Evolutionary conservation across 148 eudicot genomes (phyloP).

Genomic region (Cornus florida): DNA sequence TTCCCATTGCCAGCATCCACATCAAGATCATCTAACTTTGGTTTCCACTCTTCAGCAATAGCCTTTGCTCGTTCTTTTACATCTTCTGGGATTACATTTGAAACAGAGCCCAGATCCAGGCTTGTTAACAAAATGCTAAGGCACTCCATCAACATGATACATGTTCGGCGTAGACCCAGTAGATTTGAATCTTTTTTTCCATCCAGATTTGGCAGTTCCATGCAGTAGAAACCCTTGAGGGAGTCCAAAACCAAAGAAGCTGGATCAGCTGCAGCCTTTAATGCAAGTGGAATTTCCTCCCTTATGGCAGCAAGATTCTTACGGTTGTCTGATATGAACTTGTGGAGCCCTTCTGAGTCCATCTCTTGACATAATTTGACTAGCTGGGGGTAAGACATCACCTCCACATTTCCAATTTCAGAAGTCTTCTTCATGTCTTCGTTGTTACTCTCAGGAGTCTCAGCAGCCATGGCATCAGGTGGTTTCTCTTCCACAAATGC

Average conservation of each 20-base stretch:
- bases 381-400: constrained; percentile 74
- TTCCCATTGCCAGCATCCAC: constrained; percentile 92
- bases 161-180: constrained; percentile 85
- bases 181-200: constrained; percentile 87
- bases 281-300: constrained; percentile 92
- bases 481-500: constrained; percentile 46
- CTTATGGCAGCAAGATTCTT: constrained; percentile 92
- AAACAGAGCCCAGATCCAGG: constrained; percentile 42
- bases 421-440: constrained; percentile 40
- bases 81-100: constrained; percentile 56
- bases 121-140: constrained; percentile 62
- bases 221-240: constrained; percentile 70
- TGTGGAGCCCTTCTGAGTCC: constrained; percentile 89
- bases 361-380: constrained; percentile 79
- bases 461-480: constrained; percentile 47
- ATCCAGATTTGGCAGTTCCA: constrained; percentile 60
- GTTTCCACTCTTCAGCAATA: constrained; percentile 93
- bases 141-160: constrained; percentile 99
- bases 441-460: constrained; percentile 46
- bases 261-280: constrained; percentile 79
- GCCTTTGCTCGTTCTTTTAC: constrained; percentile 73
- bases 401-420: constrained; percentile 49
- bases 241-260: constrained; percentile 84
- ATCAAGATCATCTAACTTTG: constrained; percentile 84
- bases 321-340: constrained; percentile 95